These are phyloP conservation scores for Sextonia rubra DNA, from an alignment of 164 flowering plant species.

Conservation along the genomic window DNA sequence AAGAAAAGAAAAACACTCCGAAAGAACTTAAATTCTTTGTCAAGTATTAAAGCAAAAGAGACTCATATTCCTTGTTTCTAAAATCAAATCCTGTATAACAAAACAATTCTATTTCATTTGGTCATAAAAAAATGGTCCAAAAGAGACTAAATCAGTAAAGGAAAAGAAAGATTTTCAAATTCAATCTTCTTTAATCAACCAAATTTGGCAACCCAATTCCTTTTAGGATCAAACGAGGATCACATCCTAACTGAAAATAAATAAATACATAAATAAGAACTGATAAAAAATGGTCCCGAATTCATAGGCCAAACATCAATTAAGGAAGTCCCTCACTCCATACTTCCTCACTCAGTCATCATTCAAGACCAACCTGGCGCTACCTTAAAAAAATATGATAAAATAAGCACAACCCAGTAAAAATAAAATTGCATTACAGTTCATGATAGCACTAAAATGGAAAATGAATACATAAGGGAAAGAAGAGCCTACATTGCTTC, in stretches of 20 bases:
- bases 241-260: not conserved
- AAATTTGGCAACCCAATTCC: not conserved
- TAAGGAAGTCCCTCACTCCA: too few relatives aligned
- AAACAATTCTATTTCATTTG: not conserved
- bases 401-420: not conserved
- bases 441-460: not conserved
- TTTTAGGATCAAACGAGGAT: not conserved
- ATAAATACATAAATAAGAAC: too few relatives aligned
- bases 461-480: not conserved
- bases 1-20: not conserved
- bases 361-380: not conserved
- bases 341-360: not conserved
- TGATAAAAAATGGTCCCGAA: not conserved
- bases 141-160: not conserved
- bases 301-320: not conserved
- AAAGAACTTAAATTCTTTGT: not conserved
- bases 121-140: not conserved
- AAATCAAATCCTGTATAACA: not conserved
- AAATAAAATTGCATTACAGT: not conserved
- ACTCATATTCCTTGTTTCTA: not conserved
- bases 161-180: not conserved
- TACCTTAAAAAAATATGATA: not conserved
- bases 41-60: not conserved
- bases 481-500: conserved; percentile 8
- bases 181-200: not conserved